These are phyloP conservation scores for Starmerella sirachaensis DNA, from an alignment of 805 yeast genomes.

Conservation along the genomic window DNA sequence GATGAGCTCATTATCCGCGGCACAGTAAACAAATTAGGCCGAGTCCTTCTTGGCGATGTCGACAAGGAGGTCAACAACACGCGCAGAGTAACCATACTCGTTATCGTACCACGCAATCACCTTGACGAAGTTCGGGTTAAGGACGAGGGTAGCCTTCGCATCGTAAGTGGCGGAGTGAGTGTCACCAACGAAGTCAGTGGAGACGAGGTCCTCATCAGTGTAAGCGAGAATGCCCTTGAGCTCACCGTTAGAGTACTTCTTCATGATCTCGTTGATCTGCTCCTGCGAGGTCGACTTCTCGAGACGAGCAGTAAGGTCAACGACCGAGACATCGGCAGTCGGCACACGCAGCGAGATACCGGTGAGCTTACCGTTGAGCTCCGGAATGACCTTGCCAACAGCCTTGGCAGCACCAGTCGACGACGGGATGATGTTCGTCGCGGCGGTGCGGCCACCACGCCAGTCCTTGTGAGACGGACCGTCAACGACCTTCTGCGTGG, in stretches of 20 bases:
- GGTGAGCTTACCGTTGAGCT: conserved; percentile 81
- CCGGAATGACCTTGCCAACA: conserved; percentile 89
- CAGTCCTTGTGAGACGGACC: conserved; percentile 97
- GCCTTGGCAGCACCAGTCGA: conserved; percentile 98
- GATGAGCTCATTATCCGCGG: no score
- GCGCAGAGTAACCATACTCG: conserved; percentile 92
- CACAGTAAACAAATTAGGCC: no score
- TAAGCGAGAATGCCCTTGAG: conserved; percentile 76
- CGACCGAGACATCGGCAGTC: conserved; percentile 86
- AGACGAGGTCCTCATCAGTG: conserved; percentile 88
- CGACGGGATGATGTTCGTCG: conserved; percentile 89
- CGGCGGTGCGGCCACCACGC: conserved; percentile 97
- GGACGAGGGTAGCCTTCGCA: conserved; percentile 78
- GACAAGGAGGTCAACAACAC: conserved; percentile 83
- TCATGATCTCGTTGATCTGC: conserved; percentile 64
- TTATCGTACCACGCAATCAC: conserved; percentile 91
- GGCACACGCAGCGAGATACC: conserved; percentile 93
- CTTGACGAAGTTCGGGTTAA: conserved; percentile 82
- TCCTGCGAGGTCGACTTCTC: conserved; percentile 67
- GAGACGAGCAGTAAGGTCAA: conserved; percentile 78
- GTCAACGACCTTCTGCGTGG: conserved; percentile 92
- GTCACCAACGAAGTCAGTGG: conserved; percentile 79
- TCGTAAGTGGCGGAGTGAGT: conserved; percentile 79
- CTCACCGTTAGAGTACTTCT: conserved; percentile 64
- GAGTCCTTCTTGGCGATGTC: conserved; percentile 61